Conservation (phyloP, 805 yeast genomes). For the Hyphopichia homilentoma region DNA sequence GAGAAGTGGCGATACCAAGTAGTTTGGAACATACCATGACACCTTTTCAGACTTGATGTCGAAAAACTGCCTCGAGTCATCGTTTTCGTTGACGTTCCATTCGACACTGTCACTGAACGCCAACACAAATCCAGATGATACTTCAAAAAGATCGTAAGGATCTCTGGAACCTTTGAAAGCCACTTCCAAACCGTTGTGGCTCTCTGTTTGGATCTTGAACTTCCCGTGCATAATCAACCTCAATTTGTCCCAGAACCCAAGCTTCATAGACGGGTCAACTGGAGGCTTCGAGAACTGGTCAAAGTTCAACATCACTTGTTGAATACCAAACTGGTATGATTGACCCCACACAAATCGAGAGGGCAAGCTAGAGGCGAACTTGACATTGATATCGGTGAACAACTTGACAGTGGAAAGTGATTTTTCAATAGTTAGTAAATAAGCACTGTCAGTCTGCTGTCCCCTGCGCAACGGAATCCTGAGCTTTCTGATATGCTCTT, state of each 20-base stretch:
- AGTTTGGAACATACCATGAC: constrained; percentile 74
- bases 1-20: constrained; percentile 45
- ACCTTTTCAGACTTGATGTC: constrained; percentile 60
- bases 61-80: constrained; percentile 66
- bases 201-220: constrained; percentile 47
- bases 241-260: constrained; percentile 93
- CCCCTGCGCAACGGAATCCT: constrained; percentile 56
- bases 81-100: constrained; percentile 60
- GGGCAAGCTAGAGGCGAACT: constrained; percentile 51
- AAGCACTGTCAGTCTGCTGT: too few species aligned
- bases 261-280: constrained; percentile 74
- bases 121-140: constrained; percentile 72
- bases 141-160: constrained; percentile 69
- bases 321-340: constrained; percentile 79
- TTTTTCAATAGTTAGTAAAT: constrained; percentile 63
- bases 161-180: constrained; percentile 71
- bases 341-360: constrained; percentile 81
- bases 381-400: constrained; percentile 56
- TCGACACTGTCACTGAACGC: constrained; percentile 62
- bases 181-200: constrained; percentile 50
- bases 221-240: constrained; percentile 75
- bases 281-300: constrained; percentile 90
- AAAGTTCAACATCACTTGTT: constrained; percentile 70
- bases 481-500: constrained; percentile 54
- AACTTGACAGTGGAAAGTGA: constrained; percentile 75